These are phyloP conservation scores for Epithele typhae DNA, from an alignment of 768 basidiomycete species.

Conservation along the genomic window DNA sequence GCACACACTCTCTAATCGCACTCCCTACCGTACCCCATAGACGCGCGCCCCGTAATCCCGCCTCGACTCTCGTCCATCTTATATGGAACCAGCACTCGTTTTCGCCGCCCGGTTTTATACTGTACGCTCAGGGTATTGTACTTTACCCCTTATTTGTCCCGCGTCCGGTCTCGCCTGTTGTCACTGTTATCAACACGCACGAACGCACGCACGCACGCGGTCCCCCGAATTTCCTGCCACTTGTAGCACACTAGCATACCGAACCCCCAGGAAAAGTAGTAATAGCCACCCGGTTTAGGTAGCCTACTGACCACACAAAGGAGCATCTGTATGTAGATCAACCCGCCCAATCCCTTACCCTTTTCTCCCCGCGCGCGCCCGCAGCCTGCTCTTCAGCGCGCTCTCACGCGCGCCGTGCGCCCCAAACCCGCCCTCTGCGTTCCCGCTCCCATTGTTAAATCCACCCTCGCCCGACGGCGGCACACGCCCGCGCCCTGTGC, in stretches of 20 bases:
- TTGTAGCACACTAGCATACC: constrained; percentile 14
- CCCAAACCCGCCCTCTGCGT: neutral
- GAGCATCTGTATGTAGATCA: constrained; percentile 6
- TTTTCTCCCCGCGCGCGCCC: constrained; percentile 1
- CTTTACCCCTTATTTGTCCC: neutral
- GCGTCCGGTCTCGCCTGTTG: no score
- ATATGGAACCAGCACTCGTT: neutral
- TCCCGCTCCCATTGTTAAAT: no score
- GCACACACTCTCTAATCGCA: constrained; percentile 1
- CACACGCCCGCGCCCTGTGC: no score
- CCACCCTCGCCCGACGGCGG: no score
- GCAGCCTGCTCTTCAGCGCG: constrained; percentile 9
- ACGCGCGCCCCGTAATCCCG: constrained; percentile 4
- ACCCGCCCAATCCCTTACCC: no score
- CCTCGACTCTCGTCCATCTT: neutral
- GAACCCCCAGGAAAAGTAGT: constrained; percentile 15
- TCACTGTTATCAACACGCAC: neutral
- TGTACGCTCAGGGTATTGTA: neutral
- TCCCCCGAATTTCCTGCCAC: no score
- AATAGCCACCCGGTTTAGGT: constrained; percentile 14
- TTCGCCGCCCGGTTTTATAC: neutral
- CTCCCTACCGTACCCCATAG: no score
- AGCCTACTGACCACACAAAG: constrained; percentile 10
- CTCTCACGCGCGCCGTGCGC: constrained; percentile 10
- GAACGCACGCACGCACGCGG: no score